These are phyloP conservation scores for Peronospora farinosa DNA, from an alignment of 352 stramenopile species.

Conservation along the genomic window DNA sequence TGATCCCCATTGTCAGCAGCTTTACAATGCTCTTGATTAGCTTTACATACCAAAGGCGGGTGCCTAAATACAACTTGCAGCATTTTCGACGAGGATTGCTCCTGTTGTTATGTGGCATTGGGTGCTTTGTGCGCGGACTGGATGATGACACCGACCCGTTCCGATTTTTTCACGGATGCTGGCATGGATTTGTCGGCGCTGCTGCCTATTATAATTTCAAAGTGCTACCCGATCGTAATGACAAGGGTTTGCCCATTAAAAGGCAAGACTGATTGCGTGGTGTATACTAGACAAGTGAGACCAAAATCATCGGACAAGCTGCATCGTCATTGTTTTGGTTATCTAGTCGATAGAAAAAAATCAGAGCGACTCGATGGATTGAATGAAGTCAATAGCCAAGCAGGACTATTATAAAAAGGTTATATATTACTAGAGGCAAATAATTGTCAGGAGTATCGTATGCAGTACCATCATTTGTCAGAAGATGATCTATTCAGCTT, in stretches of 20 bases:
- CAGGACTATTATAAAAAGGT: no score
- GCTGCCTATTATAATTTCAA: conserved; percentile 70
- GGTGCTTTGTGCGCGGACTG: conserved; percentile 56
- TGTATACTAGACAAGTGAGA: no score
- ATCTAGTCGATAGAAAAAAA: no score
- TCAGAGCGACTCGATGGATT: no score
- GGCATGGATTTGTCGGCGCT: conserved; percentile 67
- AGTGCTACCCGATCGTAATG: conserved; percentile 36
- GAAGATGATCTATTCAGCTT: no score
- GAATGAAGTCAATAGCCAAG: no score
- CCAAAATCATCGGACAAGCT: no score
- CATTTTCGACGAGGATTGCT: conserved; percentile 45
- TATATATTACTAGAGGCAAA: no score
- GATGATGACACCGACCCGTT: conserved; percentile 73
- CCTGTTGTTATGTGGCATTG: conserved; percentile 39
- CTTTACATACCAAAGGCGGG: conserved; percentile 31
- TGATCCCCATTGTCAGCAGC: conserved; percentile 39
- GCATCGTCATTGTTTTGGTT: no score
- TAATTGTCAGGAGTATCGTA: no score
- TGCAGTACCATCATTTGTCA: no score
- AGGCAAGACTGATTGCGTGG: conserved; percentile 19
- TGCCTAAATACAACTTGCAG: conserved; percentile 51
- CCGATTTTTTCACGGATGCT: conserved; percentile 79
- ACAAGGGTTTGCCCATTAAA: conserved; percentile 36
- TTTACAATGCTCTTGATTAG: conserved; percentile 40